Evolutionary conservation across 352 stramenopile species (phyloP), one percentile per base, ranked within the genome.

Genomic region (Aphanomyces euteiches): DNA sequence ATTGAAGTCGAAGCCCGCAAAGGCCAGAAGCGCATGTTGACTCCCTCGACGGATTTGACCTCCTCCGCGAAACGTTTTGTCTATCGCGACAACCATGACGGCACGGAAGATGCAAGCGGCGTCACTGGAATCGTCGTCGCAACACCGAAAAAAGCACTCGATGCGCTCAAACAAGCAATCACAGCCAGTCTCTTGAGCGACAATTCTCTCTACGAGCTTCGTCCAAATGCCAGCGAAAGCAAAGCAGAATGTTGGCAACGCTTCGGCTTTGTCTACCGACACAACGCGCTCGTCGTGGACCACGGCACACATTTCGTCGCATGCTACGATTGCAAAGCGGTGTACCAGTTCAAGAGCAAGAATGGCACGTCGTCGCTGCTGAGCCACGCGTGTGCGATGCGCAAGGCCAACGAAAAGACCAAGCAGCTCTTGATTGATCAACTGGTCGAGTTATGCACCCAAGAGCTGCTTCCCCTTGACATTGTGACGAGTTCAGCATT

Each of bases 261-360:
- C 7, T 70, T 70, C 21, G 64, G 64, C 36, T 70, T 70, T 40
- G 48, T 70, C 17, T 70, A 70, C 40, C 45, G 36, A 40, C 50
- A 70, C 54, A 56, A 56, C 47, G 40, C 36, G 38, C 64, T 70
- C 39, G 4, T 70, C 7, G 8, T 54, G 4, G 64, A 70, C 38
- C 3, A n/a, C 39, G 63, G 54, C 3, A 10, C 36, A 7, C 21
- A 70, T 34, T 59, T 56, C 39, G 64, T 70, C 37, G 64, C 40
- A 12, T 70, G 64, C 64, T 70, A 70, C 21, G 64, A 41, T 3
- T 70, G 64, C 45, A 70, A 70, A 13, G n/a, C 28, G 3, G 34
- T 70, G 7, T 66, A 53, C 39, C 38, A 13, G 13, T 53, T 43
- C 54, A 45, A 41, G 34, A 54, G 3, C 5, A 61, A 56, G 19